Evolutionary conservation across 805 yeast species (phyloP), one percentile per base, ranked within the genome.

Genomic region (Candida takata): DNA sequence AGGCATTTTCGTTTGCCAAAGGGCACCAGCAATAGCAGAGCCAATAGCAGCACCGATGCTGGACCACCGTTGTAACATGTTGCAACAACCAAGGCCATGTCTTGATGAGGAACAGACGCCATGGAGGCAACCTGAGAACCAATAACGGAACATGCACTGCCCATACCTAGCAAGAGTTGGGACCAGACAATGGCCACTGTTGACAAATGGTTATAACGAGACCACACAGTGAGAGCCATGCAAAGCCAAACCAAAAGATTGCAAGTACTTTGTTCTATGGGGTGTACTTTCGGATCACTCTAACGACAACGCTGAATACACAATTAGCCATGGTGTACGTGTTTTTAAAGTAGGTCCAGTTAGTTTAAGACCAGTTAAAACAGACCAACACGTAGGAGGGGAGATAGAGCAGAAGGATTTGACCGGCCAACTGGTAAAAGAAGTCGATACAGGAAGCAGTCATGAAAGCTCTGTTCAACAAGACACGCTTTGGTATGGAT

Each of bases 31-130:
- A 33, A 65, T 54, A 7, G 70, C 66, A 31, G 54, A 35, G 23
- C 70, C 71, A 32, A 65, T 54, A 14, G 67, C 61, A 28, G 51
- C 51, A 38, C 69, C 71, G 40, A 65, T 57, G 14, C 52, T 42
- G 6, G 59, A 45, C 52, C 56, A 58, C n/a, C n/a, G n/a, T 32
- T 65, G 47, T 13, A 55, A 48, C 26, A 40, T 16, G 66, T 33
- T 1, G 68, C 54, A 31, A 67, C 60, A 37, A 60, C 58, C 41
- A 60, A 45, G n/a, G 70, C 64, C 37, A 63, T 53, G 48, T 63
- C 68, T 33, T 63, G 64, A 42, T 59, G 63, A 29, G 65, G 65
- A 21, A 66, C 69, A 14, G 67, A 58, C 4, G 67, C 68, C 44
- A 62, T 65, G 1, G 61, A 55, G 6, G 67, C 60, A 15, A 63